Evolutionary conservation across 148 eudicot species (phyloP).

Genomic region (Camellia lanceoleosa): DNA sequence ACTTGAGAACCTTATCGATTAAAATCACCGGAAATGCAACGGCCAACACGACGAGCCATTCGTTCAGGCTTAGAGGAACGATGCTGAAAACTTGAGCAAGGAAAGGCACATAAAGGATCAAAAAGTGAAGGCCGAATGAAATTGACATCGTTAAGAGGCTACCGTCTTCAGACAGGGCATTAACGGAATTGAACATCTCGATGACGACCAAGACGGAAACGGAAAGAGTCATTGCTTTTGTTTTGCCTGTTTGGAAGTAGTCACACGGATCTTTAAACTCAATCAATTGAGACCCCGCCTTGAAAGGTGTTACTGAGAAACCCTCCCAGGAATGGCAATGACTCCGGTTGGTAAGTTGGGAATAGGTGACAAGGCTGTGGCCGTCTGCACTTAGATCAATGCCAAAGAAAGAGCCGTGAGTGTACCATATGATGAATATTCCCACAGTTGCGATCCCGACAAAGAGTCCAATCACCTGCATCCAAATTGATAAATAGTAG

Average conservation of each 20-base stretch:
- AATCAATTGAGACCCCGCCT: conserved; percentile 56
- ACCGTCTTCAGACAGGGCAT: conserved; percentile 62
- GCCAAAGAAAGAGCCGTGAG: conserved; percentile 55
- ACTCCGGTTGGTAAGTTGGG: conserved; percentile 65
- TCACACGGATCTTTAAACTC: conserved; percentile 56
- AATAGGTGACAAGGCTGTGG: conserved; percentile 51
- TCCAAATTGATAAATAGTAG: conserved; percentile 1
- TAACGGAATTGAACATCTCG: conserved; percentile 69
- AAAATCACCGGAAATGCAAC: conserved; percentile 57
- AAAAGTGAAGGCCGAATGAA: conserved; percentile 59
- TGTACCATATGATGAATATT: conserved; percentile 58
- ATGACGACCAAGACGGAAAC: conserved; percentile 64
- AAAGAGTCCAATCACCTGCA: conserved; percentile 62
- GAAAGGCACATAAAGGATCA: conserved; percentile 64
- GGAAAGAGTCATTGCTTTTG: conserved; percentile 65
- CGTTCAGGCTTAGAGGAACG: conserved; percentile 62
- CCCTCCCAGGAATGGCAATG: conserved; percentile 54
- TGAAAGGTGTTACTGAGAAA: conserved; percentile 47
- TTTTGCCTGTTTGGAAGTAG: conserved; percentile 57
- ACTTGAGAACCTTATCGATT: conserved; percentile 70
- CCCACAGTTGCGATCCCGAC: conserved; percentile 66
- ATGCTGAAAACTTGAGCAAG: conserved; percentile 62
- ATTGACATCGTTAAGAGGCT: conserved; percentile 58
- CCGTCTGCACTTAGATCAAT: conserved; percentile 61
- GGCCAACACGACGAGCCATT: conserved; percentile 53